Conservation (phyloP, 2,329 filamentous ascomycete species). For the Parastagonospora nodorum region DNA sequence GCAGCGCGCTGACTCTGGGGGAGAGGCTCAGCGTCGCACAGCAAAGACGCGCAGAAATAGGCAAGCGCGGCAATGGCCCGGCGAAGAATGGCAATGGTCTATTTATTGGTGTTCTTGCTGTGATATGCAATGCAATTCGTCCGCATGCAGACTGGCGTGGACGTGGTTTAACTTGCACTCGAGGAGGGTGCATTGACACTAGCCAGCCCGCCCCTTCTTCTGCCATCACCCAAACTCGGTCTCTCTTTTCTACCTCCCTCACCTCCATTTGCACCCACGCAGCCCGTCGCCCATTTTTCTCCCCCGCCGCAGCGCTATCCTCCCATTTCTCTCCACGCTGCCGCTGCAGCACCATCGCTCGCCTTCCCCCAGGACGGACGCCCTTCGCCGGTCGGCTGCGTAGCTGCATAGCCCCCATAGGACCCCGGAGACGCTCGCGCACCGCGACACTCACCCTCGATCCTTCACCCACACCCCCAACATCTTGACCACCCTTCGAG, state of each 20-base stretch:
- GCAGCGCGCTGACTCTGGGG: constrained; percentile 5
- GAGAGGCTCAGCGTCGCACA: not conserved
- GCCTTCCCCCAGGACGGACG: constrained; percentile 11
- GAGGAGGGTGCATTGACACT: not conserved
- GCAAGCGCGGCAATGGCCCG: no score
- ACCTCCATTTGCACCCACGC: constrained; percentile 7
- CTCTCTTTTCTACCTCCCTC: constrained; percentile 17
- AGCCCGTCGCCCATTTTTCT: constrained; percentile 28
- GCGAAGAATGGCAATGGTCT: no score
- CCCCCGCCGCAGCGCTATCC: constrained; percentile 14
- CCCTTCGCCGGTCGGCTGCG: constrained; percentile 24
- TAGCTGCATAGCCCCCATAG: constrained; percentile 30
- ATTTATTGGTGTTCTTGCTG: not conserved
- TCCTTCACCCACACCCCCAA: constrained; percentile 10
- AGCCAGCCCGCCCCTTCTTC: constrained; percentile 21
- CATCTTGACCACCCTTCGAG: constrained; percentile 23
- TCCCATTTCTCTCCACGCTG: constrained; percentile 22
- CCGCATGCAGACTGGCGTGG: not conserved
- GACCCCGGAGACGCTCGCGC: constrained; percentile 30
- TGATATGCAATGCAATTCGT: not conserved
- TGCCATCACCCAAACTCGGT: constrained; percentile 28
- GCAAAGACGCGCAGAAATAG: not conserved
- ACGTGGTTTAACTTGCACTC: not conserved
- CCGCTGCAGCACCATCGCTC: constrained; percentile 24
- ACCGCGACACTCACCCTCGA: constrained; percentile 6